These are phyloP conservation scores for Phytophthora syringae DNA, from an alignment of 352 stramenopile species.

Conservation along the genomic window DNA sequence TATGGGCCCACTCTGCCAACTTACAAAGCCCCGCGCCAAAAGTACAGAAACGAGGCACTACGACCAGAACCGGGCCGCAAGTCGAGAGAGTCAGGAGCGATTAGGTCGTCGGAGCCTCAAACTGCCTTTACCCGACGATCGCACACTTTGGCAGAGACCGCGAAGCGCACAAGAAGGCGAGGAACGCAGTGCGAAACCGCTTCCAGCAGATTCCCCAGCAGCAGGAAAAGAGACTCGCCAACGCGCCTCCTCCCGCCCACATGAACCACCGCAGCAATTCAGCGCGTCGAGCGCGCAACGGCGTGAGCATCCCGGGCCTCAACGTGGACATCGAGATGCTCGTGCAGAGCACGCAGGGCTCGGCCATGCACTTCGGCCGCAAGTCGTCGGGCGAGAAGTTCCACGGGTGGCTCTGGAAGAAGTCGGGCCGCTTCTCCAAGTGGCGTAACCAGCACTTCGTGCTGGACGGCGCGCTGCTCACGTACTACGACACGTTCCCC, in stretches of 20 bases:
- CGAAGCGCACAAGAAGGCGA: conserved; percentile 40
- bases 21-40: conserved; percentile 9
- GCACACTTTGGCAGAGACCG: conserved; percentile 47
- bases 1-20: neutral
- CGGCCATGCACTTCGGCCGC: conserved; percentile 71
- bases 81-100: conserved; percentile 31
- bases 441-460: conserved; percentile 90
- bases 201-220: conserved; percentile 10
- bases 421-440: conserved; percentile 78
- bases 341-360: conserved; percentile 82
- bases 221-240: conserved; percentile 25
- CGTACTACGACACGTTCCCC: conserved; percentile 88
- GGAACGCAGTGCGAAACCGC: conserved; percentile 27
- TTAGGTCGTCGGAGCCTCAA: conserved; percentile 23
- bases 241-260: neutral
- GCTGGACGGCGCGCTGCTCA: conserved; percentile 74
- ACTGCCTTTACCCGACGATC: conserved; percentile 40
- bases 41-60: neutral
- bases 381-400: conserved; percentile 75
- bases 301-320: conserved; percentile 46
- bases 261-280: conserved; percentile 46
- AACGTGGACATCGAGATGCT: conserved; percentile 87
- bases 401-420: conserved; percentile 87
- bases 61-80: neutral
- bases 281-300: conserved; percentile 26